Conservation (phyloP, 2,329 filamentous ascomycete genomes). For the Aureobasidium pullulans region DNA sequence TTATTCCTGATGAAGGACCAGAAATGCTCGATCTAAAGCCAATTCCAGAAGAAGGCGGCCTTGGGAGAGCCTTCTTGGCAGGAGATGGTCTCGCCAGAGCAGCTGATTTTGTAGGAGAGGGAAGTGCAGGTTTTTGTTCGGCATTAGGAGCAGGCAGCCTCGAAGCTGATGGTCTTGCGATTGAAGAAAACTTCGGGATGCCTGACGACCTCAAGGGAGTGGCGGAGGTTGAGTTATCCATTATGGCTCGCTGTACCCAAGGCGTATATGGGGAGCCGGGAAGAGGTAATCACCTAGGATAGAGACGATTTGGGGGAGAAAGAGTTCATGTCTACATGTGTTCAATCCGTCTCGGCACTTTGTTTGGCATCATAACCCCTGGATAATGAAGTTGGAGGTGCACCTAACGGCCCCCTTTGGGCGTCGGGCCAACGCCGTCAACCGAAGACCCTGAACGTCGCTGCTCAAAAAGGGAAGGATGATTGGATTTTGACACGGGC, state of each 20-base stretch:
- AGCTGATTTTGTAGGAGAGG: conserved; percentile 7
- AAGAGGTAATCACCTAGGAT: background rate
- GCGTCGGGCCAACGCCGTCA: background rate
- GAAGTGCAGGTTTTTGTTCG: background rate
- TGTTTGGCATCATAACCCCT: conserved; percentile 8
- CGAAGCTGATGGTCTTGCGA: conserved; percentile 16
- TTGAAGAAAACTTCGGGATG: conserved; percentile 3
- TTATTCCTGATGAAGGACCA: background rate
- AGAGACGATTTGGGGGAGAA: background rate
- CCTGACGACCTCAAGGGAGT: conserved; percentile 14
- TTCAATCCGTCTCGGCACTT: conserved; percentile 3
- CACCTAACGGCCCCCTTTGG: background rate
- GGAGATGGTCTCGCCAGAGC: background rate
- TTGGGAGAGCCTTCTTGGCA: conserved; percentile 5
- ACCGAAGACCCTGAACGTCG: background rate
- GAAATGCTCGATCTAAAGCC: conserved; percentile 16
- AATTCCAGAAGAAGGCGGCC: background rate
- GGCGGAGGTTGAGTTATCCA: conserved; percentile 25
- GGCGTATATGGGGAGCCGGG: conserved; percentile 15
- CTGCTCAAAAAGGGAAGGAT: background rate
- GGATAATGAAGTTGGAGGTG: conserved; percentile 4
- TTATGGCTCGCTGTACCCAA: conserved; percentile 26
- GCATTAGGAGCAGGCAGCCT: conserved; percentile 14
- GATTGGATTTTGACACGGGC: background rate
- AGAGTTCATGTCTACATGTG: background rate